Percentiles rank a stretch among this genome's conserved stretches.
Conservation (phyloP, 2,329 filamentous ascomycete species). For the Botrytis paeoniae region DNA sequence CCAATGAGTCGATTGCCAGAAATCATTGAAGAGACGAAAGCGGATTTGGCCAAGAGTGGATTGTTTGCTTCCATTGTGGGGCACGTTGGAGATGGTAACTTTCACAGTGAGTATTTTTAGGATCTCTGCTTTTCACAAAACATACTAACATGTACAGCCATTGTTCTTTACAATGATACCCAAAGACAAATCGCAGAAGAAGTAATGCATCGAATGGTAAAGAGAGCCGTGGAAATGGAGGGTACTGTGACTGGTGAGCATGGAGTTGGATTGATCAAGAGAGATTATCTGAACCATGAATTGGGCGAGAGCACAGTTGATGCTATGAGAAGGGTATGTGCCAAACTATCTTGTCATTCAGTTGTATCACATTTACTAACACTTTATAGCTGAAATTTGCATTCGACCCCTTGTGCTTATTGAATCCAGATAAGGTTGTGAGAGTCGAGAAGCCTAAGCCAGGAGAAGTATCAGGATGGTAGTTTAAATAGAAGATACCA, state of each 20-base stretch:
- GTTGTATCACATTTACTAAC: slow-evolving; percentile 13
- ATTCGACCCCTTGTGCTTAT: slow-evolving; percentile 69
- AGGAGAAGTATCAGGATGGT: slow-evolving; percentile 49
- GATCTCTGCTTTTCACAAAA: background rate
- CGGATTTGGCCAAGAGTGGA: slow-evolving; percentile 55
- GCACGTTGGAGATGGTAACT: slow-evolving; percentile 75
- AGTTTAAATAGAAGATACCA: background rate
- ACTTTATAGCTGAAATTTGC: slow-evolving; percentile 66
- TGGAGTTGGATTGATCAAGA: slow-evolving; percentile 78
- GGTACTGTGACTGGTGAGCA: slow-evolving; percentile 85
- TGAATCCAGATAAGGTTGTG: slow-evolving; percentile 67
- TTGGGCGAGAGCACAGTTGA: slow-evolving; percentile 72
- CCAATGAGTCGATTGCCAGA: slow-evolving; percentile 71
- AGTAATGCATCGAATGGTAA: slow-evolving; percentile 80
- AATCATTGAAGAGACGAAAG: slow-evolving; percentile 74
- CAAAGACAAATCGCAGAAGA: slow-evolving; percentile 65
- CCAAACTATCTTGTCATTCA: background rate
- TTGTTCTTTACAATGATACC: slow-evolving; percentile 62
- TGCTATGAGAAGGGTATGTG: slow-evolving; percentile 72
- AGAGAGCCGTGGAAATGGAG: slow-evolving; percentile 79
- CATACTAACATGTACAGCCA: slow-evolving; percentile 37
- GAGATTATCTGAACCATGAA: slow-evolving; percentile 78
- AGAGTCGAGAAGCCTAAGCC: slow-evolving; percentile 55
- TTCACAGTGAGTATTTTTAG: slow-evolving; percentile 52
- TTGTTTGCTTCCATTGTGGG: slow-evolving; percentile 64